Evolutionary conservation across 257 asterid species (phyloP).

Genomic region (Euphrasia confusa): DNA sequence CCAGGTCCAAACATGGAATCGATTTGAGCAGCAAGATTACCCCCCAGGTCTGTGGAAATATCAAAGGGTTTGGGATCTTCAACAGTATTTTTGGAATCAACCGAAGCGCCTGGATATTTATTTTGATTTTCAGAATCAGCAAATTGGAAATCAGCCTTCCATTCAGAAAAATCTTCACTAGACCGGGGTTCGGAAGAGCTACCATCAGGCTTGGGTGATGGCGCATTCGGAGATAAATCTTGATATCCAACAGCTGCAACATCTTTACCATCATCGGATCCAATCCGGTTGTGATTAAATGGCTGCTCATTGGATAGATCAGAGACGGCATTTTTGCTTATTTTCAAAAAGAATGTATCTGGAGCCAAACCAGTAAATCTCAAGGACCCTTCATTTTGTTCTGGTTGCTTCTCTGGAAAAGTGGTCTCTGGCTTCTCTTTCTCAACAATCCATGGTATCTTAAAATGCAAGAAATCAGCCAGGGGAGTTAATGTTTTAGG

Average conservation of each 20-base stretch:
- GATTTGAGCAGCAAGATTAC: slow-evolving; percentile 54
- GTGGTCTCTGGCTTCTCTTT: slow-evolving; percentile 32
- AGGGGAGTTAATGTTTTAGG: slow-evolving; percentile 39
- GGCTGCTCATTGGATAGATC: slow-evolving; percentile 32
- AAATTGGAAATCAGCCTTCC: slow-evolving; percentile 82
- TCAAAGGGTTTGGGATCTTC: slow-evolving; percentile 29
- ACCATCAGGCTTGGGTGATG: slow-evolving; percentile 38
- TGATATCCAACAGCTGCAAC: slow-evolving; percentile 37
- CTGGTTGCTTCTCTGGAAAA: slow-evolving; percentile 31
- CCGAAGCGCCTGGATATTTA: slow-evolving; percentile 25
- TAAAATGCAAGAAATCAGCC: slow-evolving; percentile 58
- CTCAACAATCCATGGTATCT: slow-evolving; percentile 53
- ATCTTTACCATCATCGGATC: slow-evolving; percentile 29
- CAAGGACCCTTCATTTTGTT: slow-evolving; percentile 35
- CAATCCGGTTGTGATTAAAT: slow-evolving; percentile 23
- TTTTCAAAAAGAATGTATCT: slow-evolving; percentile 49
- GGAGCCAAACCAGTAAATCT: slow-evolving; percentile 52
- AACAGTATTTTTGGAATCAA: slow-evolving; percentile 30
- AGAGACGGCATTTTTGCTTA: slow-evolving; percentile 29
- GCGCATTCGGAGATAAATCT: slow-evolving; percentile 45
- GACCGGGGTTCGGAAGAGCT: slow-evolving; percentile 30
- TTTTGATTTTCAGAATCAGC: slow-evolving; percentile 40
- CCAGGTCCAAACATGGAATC: slow-evolving; percentile 61
- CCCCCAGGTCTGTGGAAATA: slow-evolving; percentile 25
- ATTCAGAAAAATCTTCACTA: slow-evolving; percentile 44